Evolutionary conservation across 768 basidiomycete genomes (phyloP).

Genomic region (Thelephora ganbajun): DNA sequence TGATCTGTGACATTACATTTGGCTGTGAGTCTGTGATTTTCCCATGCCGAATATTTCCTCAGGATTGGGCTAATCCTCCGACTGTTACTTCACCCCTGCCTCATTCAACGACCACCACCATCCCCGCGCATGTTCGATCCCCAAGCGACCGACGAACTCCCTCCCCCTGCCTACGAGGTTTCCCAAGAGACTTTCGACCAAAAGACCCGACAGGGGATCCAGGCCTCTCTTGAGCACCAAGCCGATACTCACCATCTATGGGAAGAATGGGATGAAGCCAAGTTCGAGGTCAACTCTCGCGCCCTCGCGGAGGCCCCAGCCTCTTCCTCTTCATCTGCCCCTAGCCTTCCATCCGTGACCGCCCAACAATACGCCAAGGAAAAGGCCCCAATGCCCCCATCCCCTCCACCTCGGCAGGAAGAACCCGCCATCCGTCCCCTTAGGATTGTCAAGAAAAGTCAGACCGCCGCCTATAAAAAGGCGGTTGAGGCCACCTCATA

Average conservation of each 20-base stretch:
- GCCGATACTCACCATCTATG: constrained; percentile 27
- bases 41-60: too few species aligned
- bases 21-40: too few species aligned
- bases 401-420: neutral
- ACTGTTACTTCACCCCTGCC: neutral
- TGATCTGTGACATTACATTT: too few species aligned
- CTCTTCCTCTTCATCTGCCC: neutral
- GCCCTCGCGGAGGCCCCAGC: neutral
- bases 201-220: constrained; percentile 30
- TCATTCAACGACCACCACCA: neutral
- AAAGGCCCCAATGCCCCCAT: neutral
- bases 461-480: too few species aligned
- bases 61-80: neutral
- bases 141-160: constrained; percentile 11
- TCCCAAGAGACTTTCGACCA: constrained; percentile 32
- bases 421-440: constrained; percentile 18
- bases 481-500: neutral
- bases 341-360: neutral
- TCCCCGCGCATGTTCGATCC: constrained; percentile 6
- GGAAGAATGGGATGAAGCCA: constrained; percentile 35
- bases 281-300: constrained; percentile 14
- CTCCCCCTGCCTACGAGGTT: constrained; percentile 29
- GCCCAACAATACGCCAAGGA: neutral
- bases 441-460: constrained; percentile 20
- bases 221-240: constrained; percentile 21